Evolutionary conservation across 208 protist species (phyloP).

Genomic region (Trypanosoma avium): DNA sequence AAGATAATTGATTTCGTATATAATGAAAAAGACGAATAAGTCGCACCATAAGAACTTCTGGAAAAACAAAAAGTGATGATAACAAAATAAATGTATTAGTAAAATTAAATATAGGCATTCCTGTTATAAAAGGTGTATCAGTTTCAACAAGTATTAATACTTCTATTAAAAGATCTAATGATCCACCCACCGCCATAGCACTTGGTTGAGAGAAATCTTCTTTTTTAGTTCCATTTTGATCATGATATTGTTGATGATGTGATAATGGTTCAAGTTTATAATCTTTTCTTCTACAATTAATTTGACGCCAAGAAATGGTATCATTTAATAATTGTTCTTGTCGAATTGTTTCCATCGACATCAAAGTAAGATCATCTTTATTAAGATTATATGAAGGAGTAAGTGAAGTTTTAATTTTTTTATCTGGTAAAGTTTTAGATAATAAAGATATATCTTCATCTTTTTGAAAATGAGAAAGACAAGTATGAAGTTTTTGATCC

Average conservation of each 20-base stretch:
- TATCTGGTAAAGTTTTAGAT: too few species aligned
- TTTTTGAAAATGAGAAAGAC: conserved; percentile 14
- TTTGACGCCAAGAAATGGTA: conserved; percentile 59
- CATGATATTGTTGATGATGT: conserved; percentile 3
- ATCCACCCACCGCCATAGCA: conserved; percentile 44
- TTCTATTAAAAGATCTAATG: conserved; percentile 57
- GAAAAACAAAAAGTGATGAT: conserved; percentile 55
- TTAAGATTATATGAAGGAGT: conserved; percentile 21
- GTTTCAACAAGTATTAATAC: conserved; percentile 55
- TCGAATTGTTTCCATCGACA: conserved; percentile 41
- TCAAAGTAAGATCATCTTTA: conserved; percentile 17
- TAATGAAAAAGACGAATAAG: conserved; percentile 66
- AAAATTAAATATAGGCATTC: conserved; percentile 54
- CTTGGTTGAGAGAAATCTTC: background rate
- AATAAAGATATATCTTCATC: too few species aligned
- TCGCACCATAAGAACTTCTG: conserved; percentile 55
- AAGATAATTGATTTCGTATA: conserved; percentile 27
- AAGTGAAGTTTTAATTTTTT: background rate
- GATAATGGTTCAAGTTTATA: conserved; percentile 48
- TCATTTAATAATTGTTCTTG: conserved; percentile 50
- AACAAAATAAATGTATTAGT: conserved; percentile 67
- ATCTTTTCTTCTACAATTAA: conserved; percentile 37
- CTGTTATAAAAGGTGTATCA: conserved; percentile 49
- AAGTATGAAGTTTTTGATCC: conserved; percentile 47
- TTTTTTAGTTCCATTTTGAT: background rate